Evolutionary conservation across 2,329 filamentous ascomycete species (phyloP), one percentile per base, ranked within the genome.

Genomic region (Nemania sp.): DNA sequence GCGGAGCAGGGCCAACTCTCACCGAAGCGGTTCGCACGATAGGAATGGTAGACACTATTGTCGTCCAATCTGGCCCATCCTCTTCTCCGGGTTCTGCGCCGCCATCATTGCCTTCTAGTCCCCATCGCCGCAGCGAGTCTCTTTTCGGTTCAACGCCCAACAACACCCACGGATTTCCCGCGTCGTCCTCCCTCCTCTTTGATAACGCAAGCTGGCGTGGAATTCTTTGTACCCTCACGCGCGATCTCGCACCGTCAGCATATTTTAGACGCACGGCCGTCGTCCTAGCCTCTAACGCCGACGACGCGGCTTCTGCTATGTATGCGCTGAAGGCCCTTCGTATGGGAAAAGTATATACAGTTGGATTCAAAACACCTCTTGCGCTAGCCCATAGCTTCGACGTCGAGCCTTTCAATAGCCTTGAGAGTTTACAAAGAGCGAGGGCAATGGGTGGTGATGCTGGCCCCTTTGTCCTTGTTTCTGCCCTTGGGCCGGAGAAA

Each of bases 121-220:
- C 85, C 2, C 79, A 78, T 1, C 81, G 79, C 29, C 78, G 81
- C 32, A 77, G 76, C 52, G 73, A 79, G 24, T 73, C 63, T 1
- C 66, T 70, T 5, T 68, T 71, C 20, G 54, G 53, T 27, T 38
- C 62, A 13, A 53, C 65, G 7, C 57, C 56, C 3, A 68, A 62
- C 27, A 66, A 56, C 20, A 38, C 70, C 29, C 56, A 74, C 1
- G 81, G 81, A 1, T 73, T 87, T 2, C 79, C 85, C 1, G 80
- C 85, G 11, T 85, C 83, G 61, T 85, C 85, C 0, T 82, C 82
- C 5, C 87, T 95, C 47, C 82, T 94, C 18, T 91, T 93, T 54
- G 93, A 96, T 74, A 97, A 97, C 73, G 91, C 92, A 11, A 89
- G 90, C 15, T 96, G 93, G 92, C 93, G 93, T 78, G 93, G 93